phyloP scores from a whole-genome alignment of 2,329 filamentous ascomycete species.

The Ilyonectria destructans region DNA sequence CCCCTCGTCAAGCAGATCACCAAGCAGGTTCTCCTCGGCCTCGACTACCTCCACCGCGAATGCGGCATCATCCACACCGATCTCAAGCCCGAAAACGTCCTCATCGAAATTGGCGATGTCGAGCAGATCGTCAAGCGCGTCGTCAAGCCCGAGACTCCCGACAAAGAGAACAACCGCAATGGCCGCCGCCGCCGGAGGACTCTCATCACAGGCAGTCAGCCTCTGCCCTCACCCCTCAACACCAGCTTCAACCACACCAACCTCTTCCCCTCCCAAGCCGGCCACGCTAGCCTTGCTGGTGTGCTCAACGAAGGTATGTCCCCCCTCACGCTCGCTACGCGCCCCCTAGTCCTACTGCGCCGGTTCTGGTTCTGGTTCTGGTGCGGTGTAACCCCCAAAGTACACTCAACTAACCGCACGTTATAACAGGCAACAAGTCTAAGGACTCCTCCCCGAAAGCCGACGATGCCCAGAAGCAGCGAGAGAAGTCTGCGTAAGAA shows the following conservation, averaged over 20 bases:
- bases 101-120: constrained; percentile 99
- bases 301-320: constrained; percentile 84
- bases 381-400: not conserved
- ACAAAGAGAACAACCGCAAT: constrained; percentile 93
- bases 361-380: not conserved
- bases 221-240: constrained; percentile 94
- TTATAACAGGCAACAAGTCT: constrained; percentile 53
- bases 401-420: constrained; percentile 31
- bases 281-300: constrained; percentile 85
- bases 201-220: constrained; percentile 96
- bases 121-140: constrained; percentile 98
- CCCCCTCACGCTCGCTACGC: not conserved
- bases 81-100: constrained; percentile 96
- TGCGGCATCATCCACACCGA: constrained; percentile 99
- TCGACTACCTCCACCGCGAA: constrained; percentile 97
- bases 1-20: constrained; percentile 98
- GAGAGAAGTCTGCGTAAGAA: constrained; percentile 94
- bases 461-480: constrained; percentile 82
- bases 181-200: constrained; percentile 91
- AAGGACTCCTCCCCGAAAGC: constrained; percentile 67
- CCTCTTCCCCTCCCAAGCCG: constrained; percentile 75
- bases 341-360: not conserved
- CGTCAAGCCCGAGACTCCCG: constrained; percentile 83
- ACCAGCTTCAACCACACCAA: constrained; percentile 89
- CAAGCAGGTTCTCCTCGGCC: constrained; percentile 94